These are phyloP conservation scores for Musa beccarii DNA, from an alignment of 176 grass and related monocot species.

Conservation along the genomic window DNA sequence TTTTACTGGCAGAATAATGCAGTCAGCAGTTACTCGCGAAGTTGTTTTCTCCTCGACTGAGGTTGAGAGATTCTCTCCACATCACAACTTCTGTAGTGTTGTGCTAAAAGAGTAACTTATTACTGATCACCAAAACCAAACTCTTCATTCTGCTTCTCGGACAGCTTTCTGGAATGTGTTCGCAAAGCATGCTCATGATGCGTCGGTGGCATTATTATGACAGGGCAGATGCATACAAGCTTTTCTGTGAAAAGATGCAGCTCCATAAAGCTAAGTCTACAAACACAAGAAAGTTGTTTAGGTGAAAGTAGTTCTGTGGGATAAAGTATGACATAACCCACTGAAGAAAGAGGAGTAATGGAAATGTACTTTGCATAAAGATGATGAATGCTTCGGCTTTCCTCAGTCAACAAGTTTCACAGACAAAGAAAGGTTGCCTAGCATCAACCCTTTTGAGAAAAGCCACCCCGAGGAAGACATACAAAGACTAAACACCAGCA, in stretches of 20 bases:
- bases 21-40: too few species aligned
- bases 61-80: too few species aligned
- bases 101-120: background rate
- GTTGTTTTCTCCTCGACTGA: too few species aligned
- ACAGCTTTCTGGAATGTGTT: too few species aligned
- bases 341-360: background rate
- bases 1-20: too few species aligned
- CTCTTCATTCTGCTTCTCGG: background rate
- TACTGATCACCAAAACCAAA: background rate
- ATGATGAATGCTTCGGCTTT: background rate
- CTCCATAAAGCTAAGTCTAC: too few species aligned
- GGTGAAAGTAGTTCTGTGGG: too few species aligned
- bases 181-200: background rate
- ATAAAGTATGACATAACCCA: background rate
- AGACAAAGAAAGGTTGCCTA: background rate
- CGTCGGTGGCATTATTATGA: background rate
- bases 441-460: background rate
- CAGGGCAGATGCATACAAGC: too few species aligned
- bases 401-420: constrained; percentile 3
- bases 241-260: too few species aligned
- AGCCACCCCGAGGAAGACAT: background rate
- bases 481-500: background rate
- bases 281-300: too few species aligned
- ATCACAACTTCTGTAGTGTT: too few species aligned
- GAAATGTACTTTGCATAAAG: background rate